Evolutionary conservation across 2,329 filamentous ascomycete species (phyloP), one percentile per base, ranked within the genome.

Genomic region (Pseudogymnoascus sp.): DNA sequence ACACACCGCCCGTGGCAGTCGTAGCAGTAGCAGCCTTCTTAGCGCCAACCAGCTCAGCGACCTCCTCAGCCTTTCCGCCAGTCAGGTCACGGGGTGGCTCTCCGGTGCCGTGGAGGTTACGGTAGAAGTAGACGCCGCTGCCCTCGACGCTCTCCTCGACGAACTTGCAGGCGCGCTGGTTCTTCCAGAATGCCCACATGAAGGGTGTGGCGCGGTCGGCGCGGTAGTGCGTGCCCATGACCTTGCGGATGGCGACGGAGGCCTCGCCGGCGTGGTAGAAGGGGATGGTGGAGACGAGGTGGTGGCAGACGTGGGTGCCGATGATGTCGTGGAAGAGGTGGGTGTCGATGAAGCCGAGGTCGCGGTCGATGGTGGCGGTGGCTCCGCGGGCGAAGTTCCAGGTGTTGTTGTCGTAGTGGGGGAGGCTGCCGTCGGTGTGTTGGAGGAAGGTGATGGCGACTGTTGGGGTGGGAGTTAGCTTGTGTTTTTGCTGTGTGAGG

Each of bases 401-500:
- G 48, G 75, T 75, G 29, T 80, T 76, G 31, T 78, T 77, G 9
- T 81, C 79, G 69, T 84, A 87, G 72, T 87, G 81, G n/a, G 79
- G 79, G 15, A 85, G 74, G n/a, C 75, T 72, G 27, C 58, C 58
- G 48, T 88, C 83, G 59, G 84, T 87, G 78, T 90, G 87, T 74
- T 90, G 87, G 13, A 90, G 84, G 73, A 87, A 90, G 45, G 87
- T 89, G 70, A 89, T 89, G 65, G 85, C 85, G n/a, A 90, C 85
- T 84, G 37, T 64, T 29, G 58, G 27, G 37, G 31, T 13, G 15
- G 27, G 33, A 37, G 59, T 68, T 64, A 66, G 70, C 69, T 68
- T 69, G 62, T 52, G 52, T 35, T 61, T 61, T 31, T 59, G 21
- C 9, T 55, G 4, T 27, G 25, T 10, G 8, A 29, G 58, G 55